Conservation (phyloP, 345 rosid species). For the Capsella bursapastoris region DNA sequence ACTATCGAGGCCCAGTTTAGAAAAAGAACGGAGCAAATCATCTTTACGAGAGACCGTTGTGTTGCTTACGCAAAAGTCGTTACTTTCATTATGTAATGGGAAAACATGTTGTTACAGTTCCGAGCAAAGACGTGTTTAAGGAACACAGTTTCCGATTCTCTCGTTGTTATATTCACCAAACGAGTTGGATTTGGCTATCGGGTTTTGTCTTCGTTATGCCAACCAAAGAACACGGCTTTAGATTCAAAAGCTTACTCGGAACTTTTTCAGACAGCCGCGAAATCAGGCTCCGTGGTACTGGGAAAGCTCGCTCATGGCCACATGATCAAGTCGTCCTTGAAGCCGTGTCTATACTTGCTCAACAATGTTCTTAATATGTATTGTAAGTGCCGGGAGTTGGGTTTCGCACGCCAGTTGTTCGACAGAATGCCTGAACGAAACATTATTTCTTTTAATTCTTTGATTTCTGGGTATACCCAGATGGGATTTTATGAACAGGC, state of each 20-base stretch:
- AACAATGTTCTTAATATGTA: slow-evolving; percentile 53
- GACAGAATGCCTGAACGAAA: slow-evolving; percentile 53
- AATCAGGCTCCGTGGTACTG: slow-evolving; percentile 42
- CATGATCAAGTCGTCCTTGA: slow-evolving; percentile 52
- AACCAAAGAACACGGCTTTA: slow-evolving; percentile 29
- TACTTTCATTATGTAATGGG: slow-evolving; percentile 34
- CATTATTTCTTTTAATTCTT: slow-evolving; percentile 53
- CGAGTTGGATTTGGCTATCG: slow-evolving; percentile 21
- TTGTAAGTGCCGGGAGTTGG: slow-evolving; percentile 43
- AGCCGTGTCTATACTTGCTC: slow-evolving; percentile 45
- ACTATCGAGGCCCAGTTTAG: neutral
- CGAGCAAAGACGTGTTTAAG: slow-evolving; percentile 37
- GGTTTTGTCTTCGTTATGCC: slow-evolving; percentile 25
- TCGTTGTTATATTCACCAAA: neutral
- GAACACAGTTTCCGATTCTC: slow-evolving; percentile 10
- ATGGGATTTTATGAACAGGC: slow-evolving; percentile 44
- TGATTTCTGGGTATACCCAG: slow-evolving; percentile 53
- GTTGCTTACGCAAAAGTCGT: slow-evolving; percentile 22
- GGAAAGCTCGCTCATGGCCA: slow-evolving; percentile 54
- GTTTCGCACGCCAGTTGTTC: slow-evolving; percentile 51
- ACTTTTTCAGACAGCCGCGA: slow-evolving; percentile 47
- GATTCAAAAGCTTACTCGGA: slow-evolving; percentile 49
- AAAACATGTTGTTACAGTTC: slow-evolving; percentile 30
- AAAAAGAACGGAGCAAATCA: neutral
- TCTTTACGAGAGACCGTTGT: neutral